phyloP scores from a whole-genome alignment of 148 eudicot species.

The Persicaria tinctoria region DNA sequence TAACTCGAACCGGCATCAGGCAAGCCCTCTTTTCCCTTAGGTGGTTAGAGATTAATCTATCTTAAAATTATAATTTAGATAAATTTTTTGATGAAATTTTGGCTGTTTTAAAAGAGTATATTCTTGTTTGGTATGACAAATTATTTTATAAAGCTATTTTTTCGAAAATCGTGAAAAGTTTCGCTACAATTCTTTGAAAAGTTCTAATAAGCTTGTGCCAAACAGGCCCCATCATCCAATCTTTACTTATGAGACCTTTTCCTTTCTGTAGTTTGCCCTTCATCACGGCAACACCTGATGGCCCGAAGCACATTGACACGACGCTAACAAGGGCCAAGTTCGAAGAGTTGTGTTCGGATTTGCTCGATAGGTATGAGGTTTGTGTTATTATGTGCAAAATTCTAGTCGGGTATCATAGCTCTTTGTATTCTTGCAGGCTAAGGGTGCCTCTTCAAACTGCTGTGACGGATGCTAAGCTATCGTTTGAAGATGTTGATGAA shows the following conservation, averaged over 20 bases:
- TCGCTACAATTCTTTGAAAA: no score
- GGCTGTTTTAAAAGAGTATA: no score
- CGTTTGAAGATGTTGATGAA: slow-evolving; percentile 55
- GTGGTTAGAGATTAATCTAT: no score
- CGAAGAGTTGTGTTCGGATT: slow-evolving; percentile 82
- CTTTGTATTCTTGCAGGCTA: slow-evolving; percentile 26
- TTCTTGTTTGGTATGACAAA: no score
- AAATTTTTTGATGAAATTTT: no score
- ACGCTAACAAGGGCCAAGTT: slow-evolving; percentile 80
- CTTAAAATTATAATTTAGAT: no score
- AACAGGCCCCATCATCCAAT: not conserved
- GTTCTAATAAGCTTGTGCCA: no score
- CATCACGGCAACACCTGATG: slow-evolving; percentile 88
- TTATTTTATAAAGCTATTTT: no score
- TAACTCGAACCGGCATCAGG: slow-evolving; percentile 65
- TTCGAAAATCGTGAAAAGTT: no score
- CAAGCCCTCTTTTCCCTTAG: not conserved
- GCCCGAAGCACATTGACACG: slow-evolving; percentile 88
- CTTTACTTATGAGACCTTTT: not conserved
- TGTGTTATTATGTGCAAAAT: not conserved
- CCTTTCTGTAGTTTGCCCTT: slow-evolving; percentile 55
- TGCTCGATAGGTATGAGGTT: slow-evolving; percentile 65
- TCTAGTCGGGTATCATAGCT: not conserved
- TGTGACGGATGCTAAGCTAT: slow-evolving; percentile 53
- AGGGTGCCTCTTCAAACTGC: slow-evolving; percentile 53